phyloP scores from a whole-genome alignment of 495 filamentous ascomycete genomes.

The Talaromyces wortmannii region DNA sequence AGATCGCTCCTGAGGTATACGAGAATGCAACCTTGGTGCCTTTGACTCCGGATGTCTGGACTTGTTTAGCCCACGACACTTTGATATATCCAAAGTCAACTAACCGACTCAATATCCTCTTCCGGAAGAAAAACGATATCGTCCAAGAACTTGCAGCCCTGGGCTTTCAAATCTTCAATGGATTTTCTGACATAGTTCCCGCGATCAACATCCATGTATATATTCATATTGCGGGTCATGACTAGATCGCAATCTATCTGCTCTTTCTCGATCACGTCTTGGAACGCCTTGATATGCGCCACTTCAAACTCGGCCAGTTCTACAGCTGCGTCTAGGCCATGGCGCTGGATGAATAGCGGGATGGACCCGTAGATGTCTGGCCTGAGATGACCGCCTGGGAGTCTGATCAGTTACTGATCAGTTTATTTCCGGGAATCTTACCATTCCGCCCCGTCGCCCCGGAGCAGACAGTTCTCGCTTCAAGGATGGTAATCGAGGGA shows the following conservation, averaged over 20 bases:
- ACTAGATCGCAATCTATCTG: constrained; percentile 3
- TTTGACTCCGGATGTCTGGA: constrained; percentile 32
- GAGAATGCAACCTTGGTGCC: constrained; percentile 35
- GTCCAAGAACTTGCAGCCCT: constrained; percentile 1
- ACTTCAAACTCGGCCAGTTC: constrained; percentile 6
- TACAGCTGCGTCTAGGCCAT: background rate
- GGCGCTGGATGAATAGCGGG: constrained; percentile 2
- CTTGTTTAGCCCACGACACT: background rate
- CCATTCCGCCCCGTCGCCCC: constrained; percentile 59
- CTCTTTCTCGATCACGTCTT: background rate
- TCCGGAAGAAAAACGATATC: background rate
- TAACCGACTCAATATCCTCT: background rate
- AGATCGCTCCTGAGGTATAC: constrained; percentile 42
- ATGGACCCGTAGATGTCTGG: constrained; percentile 4
- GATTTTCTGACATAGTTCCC: background rate
- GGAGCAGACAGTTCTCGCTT: constrained; percentile 71
- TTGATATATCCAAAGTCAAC: constrained; percentile 8
- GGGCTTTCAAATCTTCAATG: background rate
- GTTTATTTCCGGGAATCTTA: background rate
- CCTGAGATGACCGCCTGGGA: constrained; percentile 4
- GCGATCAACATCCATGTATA: background rate
- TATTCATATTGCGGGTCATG: constrained; percentile 6
- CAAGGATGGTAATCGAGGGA: constrained; percentile 53
- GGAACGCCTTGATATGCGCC: constrained; percentile 1
- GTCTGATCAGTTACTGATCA: background rate